phyloP scores from a whole-genome alignment of 768 basidiomycete species.

The Chalciporus piperatus region DNA sequence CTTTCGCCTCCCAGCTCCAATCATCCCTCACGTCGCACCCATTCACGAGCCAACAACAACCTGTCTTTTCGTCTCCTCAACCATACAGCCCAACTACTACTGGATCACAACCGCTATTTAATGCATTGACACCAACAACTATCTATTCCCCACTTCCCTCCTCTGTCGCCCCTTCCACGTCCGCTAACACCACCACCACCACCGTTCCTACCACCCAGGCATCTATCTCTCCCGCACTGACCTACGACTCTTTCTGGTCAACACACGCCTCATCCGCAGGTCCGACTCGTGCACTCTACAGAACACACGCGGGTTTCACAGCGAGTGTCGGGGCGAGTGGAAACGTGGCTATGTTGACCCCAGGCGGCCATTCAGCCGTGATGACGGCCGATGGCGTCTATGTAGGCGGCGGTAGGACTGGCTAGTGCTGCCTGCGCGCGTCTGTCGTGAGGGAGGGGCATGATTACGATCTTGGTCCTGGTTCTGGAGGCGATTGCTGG shows the following conservation, averaged over 20 bases:
- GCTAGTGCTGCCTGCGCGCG: not conserved
- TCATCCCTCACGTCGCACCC: not conserved
- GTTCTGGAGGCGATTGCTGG: not conserved
- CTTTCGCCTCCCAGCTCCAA: constrained; percentile 1
- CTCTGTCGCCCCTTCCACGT: not conserved
- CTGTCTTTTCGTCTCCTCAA: not conserved
- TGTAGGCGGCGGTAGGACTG: constrained; percentile 21
- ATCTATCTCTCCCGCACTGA: constrained; percentile 35
- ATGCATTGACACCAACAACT: not conserved
- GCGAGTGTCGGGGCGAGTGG: constrained; percentile 24
- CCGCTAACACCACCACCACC: not conserved
- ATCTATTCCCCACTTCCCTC: not conserved
- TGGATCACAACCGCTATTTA: constrained; percentile 1
- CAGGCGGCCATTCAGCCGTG: constrained; percentile 29
- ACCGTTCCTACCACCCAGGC: constrained; percentile 1
- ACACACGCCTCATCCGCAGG: constrained; percentile 39
- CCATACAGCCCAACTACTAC: not conserved
- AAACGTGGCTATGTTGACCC: constrained; percentile 32
- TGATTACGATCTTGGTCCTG: not conserved
- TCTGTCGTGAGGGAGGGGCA: not conserved
- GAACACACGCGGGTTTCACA: constrained; percentile 29
- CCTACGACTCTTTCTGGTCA: constrained; percentile 67
- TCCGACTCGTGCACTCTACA: constrained; percentile 27
- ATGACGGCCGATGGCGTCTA: constrained; percentile 34
- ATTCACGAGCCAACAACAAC: constrained; percentile 14